Evolutionary conservation across 2,329 filamentous ascomycete species (phyloP), one percentile per base, ranked within the genome.

Genomic region (Aspergillus sp.): DNA sequence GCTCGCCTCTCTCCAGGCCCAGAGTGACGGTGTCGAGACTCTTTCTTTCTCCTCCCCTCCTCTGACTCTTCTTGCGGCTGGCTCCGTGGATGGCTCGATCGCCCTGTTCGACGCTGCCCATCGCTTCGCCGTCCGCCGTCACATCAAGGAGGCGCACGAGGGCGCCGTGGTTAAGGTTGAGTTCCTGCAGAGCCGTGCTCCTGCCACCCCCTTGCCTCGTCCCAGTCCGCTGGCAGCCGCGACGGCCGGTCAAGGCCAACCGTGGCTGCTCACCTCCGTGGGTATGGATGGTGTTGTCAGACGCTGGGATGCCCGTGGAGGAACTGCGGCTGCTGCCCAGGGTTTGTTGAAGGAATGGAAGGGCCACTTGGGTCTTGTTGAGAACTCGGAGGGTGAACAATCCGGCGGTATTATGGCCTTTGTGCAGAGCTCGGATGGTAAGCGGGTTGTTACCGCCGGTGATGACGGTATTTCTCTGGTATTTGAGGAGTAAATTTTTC

Each of bases 211-310:
- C 54, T 57, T 69, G 59, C 28, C 67, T 50, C 69, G 68, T 13
- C 63, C 72, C 2, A 67, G 64, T 2, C 62, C 72, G 10, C 53
- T 69, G 45, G 67, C 71, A 2, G 49, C 70, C 23, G 67, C 70
- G 25, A 66, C 71, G 2, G 64, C 70, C 19, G 62, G 67, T 65
- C 66, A 78, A 70, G 59, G 81, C 72, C 68, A 84, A 78, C 60
- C 94, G 87, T 79, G 73, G 88, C 72, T 96, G 63, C 80, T 98
- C 56, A 98, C 94, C 2, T 91, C 87, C 65, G 93, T 89, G 67
- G 95, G 95, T 8, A 91, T 97, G 84, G 95, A 99, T 71, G 94
- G 95, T 17, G 92, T 93, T 0, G 87, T 99, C 19, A 84, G 91
- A 70, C 83, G 93, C 62, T 99, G 95, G 95, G 94, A 99, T 77